Evolutionary conservation across 352 stramenopile genomes (phyloP).

Genomic region (Phytophthora vignae): DNA sequence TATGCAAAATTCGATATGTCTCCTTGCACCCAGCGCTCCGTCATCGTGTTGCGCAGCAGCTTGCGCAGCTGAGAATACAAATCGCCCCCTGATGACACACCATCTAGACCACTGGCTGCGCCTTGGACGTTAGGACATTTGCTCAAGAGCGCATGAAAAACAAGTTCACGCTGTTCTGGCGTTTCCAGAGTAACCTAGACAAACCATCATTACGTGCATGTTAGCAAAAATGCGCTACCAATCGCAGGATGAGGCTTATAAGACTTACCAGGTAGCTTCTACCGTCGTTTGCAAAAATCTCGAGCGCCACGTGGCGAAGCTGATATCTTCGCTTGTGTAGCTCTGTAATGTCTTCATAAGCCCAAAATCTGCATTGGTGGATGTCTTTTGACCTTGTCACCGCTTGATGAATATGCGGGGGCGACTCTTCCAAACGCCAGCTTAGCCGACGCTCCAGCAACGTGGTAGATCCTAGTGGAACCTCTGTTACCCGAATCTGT

Average conservation of each 20-base stretch:
- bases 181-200: conserved; percentile 75
- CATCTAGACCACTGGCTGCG: conserved; percentile 68
- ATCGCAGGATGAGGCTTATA: not conserved
- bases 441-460: conserved; percentile 65
- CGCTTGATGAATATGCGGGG: conserved; percentile 5
- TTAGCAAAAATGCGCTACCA: not conserved
- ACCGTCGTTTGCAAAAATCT: conserved; percentile 79
- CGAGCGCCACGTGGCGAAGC: conserved; percentile 74
- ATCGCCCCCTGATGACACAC: conserved; percentile 52
- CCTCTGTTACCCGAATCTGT: conserved; percentile 57
- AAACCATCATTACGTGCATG: not conserved
- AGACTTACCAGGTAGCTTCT: conserved; percentile 77
- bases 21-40: conserved; percentile 74
- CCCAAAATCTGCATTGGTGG: conserved; percentile 79
- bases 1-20: conserved; percentile 96
- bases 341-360: conserved; percentile 77
- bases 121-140: conserved; percentile 79
- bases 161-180: conserved; percentile 59
- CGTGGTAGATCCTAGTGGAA: conserved; percentile 55
- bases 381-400: conserved; percentile 47
- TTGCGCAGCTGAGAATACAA: conserved; percentile 78
- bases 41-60: conserved; percentile 79
- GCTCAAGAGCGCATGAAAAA: conserved; percentile 80
- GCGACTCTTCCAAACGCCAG: conserved; percentile 35
- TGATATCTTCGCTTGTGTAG: conserved; percentile 83